Percentiles rank a stretch among this genome's conserved stretches.
Evolutionary conservation across 2,329 filamentous ascomycete species (phyloP).

Genomic region (Diaporthe nobilis): DNA sequence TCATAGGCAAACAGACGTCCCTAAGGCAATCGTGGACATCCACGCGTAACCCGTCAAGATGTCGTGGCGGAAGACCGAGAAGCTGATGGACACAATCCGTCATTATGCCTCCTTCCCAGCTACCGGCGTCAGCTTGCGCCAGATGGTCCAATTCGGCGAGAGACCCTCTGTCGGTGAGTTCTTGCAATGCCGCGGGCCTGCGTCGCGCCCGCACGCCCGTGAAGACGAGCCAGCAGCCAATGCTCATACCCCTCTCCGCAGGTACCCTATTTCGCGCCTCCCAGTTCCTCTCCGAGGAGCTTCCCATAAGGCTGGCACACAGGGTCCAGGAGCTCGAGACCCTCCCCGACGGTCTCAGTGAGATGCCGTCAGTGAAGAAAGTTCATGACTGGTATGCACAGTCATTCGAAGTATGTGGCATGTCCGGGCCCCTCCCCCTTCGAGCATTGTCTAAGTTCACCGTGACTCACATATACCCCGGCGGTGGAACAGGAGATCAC

Average conservation of each 20-base stretch:
- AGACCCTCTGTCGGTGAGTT: constrained; percentile 86
- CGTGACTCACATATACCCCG: constrained; percentile 46
- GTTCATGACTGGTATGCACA: constrained; percentile 99
- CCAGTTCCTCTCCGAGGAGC: constrained; percentile 97
- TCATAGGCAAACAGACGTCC: constrained; percentile 35
- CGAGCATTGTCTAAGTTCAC: not conserved
- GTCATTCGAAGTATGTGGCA: constrained; percentile 96
- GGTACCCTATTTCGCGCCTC: constrained; percentile 97
- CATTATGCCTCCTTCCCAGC: constrained; percentile 98
- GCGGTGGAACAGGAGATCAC: constrained; percentile 83
- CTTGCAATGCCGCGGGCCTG: constrained; percentile 26
- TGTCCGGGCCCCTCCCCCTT: constrained; percentile 47
- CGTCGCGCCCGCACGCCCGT: not conserved
- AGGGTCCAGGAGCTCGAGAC: constrained; percentile 94
- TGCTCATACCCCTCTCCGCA: constrained; percentile 52
- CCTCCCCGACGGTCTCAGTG: constrained; percentile 93
- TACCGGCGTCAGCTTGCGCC: constrained; percentile 93
- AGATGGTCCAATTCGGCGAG: constrained; percentile 99
- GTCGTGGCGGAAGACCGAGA: constrained; percentile 93
- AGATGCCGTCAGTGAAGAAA: constrained; percentile 96
- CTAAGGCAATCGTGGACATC: constrained; percentile 41
- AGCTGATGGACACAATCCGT: constrained; percentile 96
- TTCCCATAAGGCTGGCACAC: constrained; percentile 96
- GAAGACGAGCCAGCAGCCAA: constrained; percentile 30
- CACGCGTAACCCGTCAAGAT: constrained; percentile 66